These are phyloP conservation scores for Erysiphe pulchra DNA, from an alignment of 2,329 filamentous ascomycete species.

Conservation along the genomic window DNA sequence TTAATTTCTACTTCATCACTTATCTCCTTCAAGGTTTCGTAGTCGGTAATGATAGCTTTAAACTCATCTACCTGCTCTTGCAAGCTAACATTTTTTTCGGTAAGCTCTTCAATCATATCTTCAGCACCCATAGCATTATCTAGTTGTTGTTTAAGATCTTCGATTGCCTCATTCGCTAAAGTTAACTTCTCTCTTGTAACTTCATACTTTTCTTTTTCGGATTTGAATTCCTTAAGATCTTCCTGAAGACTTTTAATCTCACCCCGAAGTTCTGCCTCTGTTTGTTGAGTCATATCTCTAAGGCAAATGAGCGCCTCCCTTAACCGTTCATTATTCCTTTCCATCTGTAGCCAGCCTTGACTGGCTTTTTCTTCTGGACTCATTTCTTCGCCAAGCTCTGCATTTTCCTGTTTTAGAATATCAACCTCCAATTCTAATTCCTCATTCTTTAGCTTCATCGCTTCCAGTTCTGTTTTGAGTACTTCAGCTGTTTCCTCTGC, in stretches of 20 bases:
- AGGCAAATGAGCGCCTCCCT: slow-evolving; percentile 64
- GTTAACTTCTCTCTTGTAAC: slow-evolving; percentile 46
- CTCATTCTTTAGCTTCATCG: slow-evolving; percentile 48
- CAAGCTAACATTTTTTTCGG: slow-evolving; percentile 63
- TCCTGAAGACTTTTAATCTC: slow-evolving; percentile 51
- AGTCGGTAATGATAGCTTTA: slow-evolving; percentile 56
- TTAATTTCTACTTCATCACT: slow-evolving; percentile 88
- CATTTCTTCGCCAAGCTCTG: slow-evolving; percentile 62
- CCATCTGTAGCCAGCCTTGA: slow-evolving; percentile 74
- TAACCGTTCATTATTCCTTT: slow-evolving; percentile 68
- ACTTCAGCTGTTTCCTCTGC: slow-evolving; percentile 79
- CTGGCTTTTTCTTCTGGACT: slow-evolving; percentile 67
- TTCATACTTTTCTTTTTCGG: slow-evolving; percentile 43
- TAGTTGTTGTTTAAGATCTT: slow-evolving; percentile 73
- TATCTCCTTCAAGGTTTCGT: slow-evolving; percentile 74
- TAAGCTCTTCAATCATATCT: slow-evolving; percentile 81
- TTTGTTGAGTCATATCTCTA: slow-evolving; percentile 66
- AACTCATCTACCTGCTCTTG: slow-evolving; percentile 66
- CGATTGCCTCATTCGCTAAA: slow-evolving; percentile 47
- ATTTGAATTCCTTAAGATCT: slow-evolving; percentile 41
- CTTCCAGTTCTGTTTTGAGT: slow-evolving; percentile 54
- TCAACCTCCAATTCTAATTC: slow-evolving; percentile 76
- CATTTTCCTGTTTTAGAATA: slow-evolving; percentile 65
- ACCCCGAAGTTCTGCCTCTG: slow-evolving; percentile 52
- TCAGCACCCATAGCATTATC: slow-evolving; percentile 74